These are phyloP conservation scores for Barnettozyma pratensis DNA, from an alignment of 805 yeast species.

Conservation along the genomic window DNA sequence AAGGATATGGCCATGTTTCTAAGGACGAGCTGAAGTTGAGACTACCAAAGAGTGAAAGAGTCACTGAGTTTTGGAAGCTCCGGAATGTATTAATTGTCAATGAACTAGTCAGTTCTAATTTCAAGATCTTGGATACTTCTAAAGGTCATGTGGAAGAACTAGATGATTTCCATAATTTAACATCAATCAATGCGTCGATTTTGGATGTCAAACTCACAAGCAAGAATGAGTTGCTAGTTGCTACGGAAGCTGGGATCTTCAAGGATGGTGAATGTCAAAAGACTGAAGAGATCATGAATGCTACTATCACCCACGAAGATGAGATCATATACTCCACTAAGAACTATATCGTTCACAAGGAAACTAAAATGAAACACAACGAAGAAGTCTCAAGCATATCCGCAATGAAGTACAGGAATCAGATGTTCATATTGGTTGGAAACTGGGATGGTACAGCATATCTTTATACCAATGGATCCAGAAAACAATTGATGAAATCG, in stretches of 20 bases:
- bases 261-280: conserved; percentile 5
- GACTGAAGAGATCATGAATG: not conserved
- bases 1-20: conserved; percentile 10
- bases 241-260: conserved; percentile 20
- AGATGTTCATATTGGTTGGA: conserved; percentile 13
- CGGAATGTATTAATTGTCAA: conserved; percentile 7
- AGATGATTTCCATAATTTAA: conserved; percentile 10
- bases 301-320: not conserved
- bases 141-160: not conserved
- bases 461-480: conserved; percentile 7
- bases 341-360: not conserved
- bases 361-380: not conserved
- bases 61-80: conserved; percentile 15
- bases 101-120: conserved; percentile 1
- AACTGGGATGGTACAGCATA: conserved; percentile 21
- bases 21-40: not conserved
- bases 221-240: conserved; percentile 2
- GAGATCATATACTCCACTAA: not conserved
- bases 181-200: conserved; percentile 12
- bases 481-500: conserved; percentile 2
- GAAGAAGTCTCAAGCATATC: conserved; percentile 16
- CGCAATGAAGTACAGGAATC: conserved; percentile 1
- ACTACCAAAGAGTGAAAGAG: not conserved
- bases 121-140: not conserved
- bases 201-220: conserved; percentile 9